Base-by-base conservation (phyloP, 352 stramenopile genomes). In the Saprolegnia parasitica region DNA sequence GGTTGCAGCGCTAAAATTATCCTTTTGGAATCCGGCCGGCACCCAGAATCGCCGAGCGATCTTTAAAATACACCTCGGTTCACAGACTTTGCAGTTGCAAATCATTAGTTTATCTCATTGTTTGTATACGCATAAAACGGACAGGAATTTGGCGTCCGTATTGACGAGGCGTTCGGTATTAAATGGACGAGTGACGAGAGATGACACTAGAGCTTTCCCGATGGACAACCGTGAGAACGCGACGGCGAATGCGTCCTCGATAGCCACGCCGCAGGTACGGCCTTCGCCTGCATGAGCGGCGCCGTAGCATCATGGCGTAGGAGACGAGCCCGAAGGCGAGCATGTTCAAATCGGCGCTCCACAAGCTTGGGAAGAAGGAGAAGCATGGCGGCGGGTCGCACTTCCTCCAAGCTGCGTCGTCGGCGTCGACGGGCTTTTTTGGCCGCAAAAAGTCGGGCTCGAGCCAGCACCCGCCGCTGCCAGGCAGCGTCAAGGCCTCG, bases 361-460 rank as follows among this genome's bases (percentile, higher is more conserved):
- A 93, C 75, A 93, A 93, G 61, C 89, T 93, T 55, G 62, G 72
- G n/a, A 80, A 87, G 65, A 93, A 91, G 74, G 86, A 91, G 58
- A 89, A 93, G 66, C 21, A 29, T 74, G 89, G 29, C 73, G 80
- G 24, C 24, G 18, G 13, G 42, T 60, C 52, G n/a, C 52, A 20
- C 71, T 71, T 47, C 56, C 63, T 15, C 68, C 72, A 49, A 84
- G 76, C 62, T 42, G 55, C 5, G 66, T 67, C 5, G 66, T 67
- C 63, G 21, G 79, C 80, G 8, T 84, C 83, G 1, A 83, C 78
- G 5, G 75, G 86, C 18, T 93, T 93, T 70, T 93, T 93, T 65
- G 88, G 82, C 4, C 74, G 83, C 10, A 67, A 65, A 35, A 72
- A 72, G 40, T 20, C 50, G 29, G 21, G 6, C 16, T 57, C 52